A percentile compares a stretch with the other conserved stretches of the same genome.
Evolutionary conservation across 192 early-diverging fungal species (phyloP).

Genomic region (Bifiguratus adelaidae): DNA sequence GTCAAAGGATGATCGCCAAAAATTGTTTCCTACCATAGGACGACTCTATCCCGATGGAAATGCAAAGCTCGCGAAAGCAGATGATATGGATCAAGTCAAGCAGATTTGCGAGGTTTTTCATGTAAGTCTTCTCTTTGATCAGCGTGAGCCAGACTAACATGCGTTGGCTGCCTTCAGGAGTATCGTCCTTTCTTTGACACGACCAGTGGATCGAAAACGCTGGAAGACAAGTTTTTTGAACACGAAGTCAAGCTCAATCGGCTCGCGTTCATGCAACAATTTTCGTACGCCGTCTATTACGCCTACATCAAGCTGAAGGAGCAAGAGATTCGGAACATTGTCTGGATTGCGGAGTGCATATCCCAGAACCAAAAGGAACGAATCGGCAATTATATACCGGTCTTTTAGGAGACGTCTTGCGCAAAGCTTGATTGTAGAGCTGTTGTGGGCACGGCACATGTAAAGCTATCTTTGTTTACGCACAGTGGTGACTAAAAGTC

Average conservation of each 20-base stretch:
- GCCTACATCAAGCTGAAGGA: slow-evolving; percentile 93
- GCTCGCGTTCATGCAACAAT: slow-evolving; percentile 89
- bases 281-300: slow-evolving; percentile 94
- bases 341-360: slow-evolving; percentile 99
- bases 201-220: slow-evolving; percentile 38
- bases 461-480: too few species aligned
- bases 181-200: slow-evolving; percentile 81
- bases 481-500: too few species aligned
- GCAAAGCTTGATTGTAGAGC: too few species aligned
- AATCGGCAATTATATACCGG: slow-evolving; percentile 88
- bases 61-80: slow-evolving; percentile 67
- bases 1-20: slow-evolving; percentile 90
- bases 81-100: slow-evolving; percentile 95
- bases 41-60: slow-evolving; percentile 90
- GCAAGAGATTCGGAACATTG: slow-evolving; percentile 97
- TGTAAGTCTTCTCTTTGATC: slow-evolving; percentile 26
- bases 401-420: slow-evolving; percentile 77
- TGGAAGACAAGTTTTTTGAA: slow-evolving; percentile 95
- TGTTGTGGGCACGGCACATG: too few species aligned
- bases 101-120: slow-evolving; percentile 67
- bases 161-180: slow-evolving; percentile 36
- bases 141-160: neutral
- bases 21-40: slow-evolving; percentile 88
- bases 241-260: slow-evolving; percentile 93
- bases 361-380: slow-evolving; percentile 95